These are phyloP conservation scores for Actinomortierella ambigua DNA, from an alignment of 371 early-diverging fungal genomes.

Conservation along the genomic window DNA sequence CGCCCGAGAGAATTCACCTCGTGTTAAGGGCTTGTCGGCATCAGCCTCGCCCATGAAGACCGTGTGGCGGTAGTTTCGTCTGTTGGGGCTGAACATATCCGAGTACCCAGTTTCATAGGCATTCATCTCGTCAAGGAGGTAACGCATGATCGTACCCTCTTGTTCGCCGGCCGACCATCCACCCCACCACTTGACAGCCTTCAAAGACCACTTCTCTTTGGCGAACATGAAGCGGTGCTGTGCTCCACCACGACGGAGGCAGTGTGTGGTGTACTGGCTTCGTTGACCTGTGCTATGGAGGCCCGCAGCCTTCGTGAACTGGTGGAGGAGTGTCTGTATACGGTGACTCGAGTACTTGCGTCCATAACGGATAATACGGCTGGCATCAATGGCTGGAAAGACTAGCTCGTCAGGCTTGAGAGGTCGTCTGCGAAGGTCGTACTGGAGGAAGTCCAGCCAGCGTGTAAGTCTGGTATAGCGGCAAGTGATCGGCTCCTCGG, in stretches of 20 bases:
- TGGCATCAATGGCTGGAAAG: conserved; percentile 5
- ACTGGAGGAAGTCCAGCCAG: conserved; percentile 9
- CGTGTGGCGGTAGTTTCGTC: conserved; percentile 1
- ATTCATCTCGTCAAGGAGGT: conserved; percentile 12
- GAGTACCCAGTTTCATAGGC: conserved; percentile 5
- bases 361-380: conserved; percentile 4
- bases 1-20: background rate
- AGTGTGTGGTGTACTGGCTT: conserved; percentile 12
- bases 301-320: background rate
- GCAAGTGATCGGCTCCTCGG: conserved; percentile 1
- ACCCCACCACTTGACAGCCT: conserved; percentile 25
- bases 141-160: conserved; percentile 13
- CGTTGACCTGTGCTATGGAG: conserved; percentile 2
- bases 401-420: conserved; percentile 7
- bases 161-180: conserved; percentile 15
- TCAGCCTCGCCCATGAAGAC: conserved; percentile 3
- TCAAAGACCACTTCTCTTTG: conserved; percentile 12
- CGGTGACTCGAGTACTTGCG: conserved; percentile 1
- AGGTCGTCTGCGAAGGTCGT: background rate
- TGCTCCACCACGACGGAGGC: conserved; percentile 20
- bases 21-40: background rate
- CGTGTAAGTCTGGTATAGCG: conserved; percentile 4
- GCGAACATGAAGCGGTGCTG: conserved; percentile 15
- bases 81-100: conserved; percentile 10
- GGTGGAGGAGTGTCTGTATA: conserved; percentile 3